Percentiles rank a stretch among this genome's conserved stretches.
These are phyloP conservation scores for Laguncularia racemosa DNA, from an alignment of 345 rosid genomes.

Conservation along the genomic window DNA sequence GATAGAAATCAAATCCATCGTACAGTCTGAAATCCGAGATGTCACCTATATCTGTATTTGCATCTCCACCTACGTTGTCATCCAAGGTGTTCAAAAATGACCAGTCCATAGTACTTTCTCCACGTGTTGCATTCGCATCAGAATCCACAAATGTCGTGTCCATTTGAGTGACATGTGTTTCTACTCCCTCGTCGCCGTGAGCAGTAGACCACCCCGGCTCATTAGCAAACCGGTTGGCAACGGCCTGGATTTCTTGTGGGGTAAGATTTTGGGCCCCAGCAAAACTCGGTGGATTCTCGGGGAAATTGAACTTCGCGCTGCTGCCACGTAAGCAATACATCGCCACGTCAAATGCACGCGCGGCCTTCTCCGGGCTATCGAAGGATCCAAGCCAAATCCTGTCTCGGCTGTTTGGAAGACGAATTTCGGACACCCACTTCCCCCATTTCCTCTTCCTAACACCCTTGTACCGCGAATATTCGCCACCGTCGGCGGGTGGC, in stretches of 20 bases:
- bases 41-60: too few relatives aligned
- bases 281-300: slow-evolving; percentile 50
- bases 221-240: too few relatives aligned
- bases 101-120: too few relatives aligned
- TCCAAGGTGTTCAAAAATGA: too few relatives aligned
- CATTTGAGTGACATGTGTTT: too few relatives aligned
- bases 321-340: slow-evolving; percentile 60
- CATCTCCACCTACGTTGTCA: too few relatives aligned
- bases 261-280: slow-evolving; percentile 52
- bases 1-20: too few relatives aligned
- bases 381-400: slow-evolving; percentile 89
- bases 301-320: slow-evolving; percentile 62
- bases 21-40: too few relatives aligned
- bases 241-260: slow-evolving; percentile 8
- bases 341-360: slow-evolving; percentile 93
- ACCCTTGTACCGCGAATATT: slow-evolving; percentile 54
- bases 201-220: too few relatives aligned
- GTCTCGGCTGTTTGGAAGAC: slow-evolving; percentile 86
- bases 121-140: too few relatives aligned
- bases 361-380: slow-evolving; percentile 72
- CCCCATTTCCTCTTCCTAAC: slow-evolving; percentile 94
- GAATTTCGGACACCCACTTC: slow-evolving; percentile 87
- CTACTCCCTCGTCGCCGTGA: too few relatives aligned
- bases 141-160: too few relatives aligned
- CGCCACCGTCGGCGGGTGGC: not conserved